These are phyloP conservation scores for Teratosphaeria zuluensis DNA, from an alignment of 2,329 filamentous ascomycete species.

Conservation along the genomic window DNA sequence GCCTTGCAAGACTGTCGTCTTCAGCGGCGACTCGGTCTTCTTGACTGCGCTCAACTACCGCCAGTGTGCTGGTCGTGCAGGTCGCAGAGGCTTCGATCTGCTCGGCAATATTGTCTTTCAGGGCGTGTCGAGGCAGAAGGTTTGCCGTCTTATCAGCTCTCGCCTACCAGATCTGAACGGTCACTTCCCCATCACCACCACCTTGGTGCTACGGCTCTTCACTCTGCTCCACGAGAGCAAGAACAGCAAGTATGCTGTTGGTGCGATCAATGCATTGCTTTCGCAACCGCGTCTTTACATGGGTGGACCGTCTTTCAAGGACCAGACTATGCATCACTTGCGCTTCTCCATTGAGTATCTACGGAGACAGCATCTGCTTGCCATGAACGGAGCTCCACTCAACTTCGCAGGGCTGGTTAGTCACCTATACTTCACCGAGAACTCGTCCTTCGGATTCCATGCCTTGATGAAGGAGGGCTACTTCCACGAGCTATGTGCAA, in stretches of 20 bases:
- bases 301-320: constrained; percentile 57
- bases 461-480: constrained; percentile 62
- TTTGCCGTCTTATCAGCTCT: constrained; percentile 61
- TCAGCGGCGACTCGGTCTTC: constrained; percentile 62
- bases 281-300: constrained; percentile 62
- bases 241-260: constrained; percentile 51
- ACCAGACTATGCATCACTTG: constrained; percentile 64
- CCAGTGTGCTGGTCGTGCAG: constrained; percentile 67
- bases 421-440: constrained; percentile 69
- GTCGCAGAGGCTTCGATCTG: constrained; percentile 69
- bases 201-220: constrained; percentile 59
- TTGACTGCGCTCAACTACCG: constrained; percentile 67
- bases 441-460: constrained; percentile 67
- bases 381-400: constrained; percentile 50
- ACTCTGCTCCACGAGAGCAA: constrained; percentile 57
- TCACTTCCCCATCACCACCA: constrained; percentile 69
- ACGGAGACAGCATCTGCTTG: constrained; percentile 57
- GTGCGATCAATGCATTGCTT: constrained; percentile 56
- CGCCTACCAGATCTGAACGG: constrained; percentile 63
- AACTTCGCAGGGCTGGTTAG: constrained; percentile 64
- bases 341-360: constrained; percentile 76
- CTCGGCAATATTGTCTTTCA: constrained; percentile 76
- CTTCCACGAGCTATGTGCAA: constrained; percentile 54
- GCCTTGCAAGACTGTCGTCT: constrained; percentile 75
- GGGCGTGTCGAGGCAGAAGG: constrained; percentile 50